Conservation (phyloP, 2,329 filamentous ascomycete species). For the Fusarium aywerte region DNA sequence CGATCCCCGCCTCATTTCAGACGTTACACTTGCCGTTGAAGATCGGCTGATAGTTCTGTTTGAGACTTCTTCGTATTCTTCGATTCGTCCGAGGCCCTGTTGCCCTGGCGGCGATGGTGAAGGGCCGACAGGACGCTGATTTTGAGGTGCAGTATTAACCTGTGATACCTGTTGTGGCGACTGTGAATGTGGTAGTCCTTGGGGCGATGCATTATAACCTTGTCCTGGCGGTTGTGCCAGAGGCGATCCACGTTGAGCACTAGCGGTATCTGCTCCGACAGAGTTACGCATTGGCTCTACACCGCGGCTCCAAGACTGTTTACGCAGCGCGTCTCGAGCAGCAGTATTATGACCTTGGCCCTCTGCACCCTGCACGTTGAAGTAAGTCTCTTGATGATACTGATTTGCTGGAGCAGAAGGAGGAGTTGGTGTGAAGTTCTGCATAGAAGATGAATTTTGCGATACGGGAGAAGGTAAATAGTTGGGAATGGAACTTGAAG, state of each 20-base stretch:
- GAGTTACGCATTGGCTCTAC: conserved; percentile 40
- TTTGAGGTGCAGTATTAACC: conserved; percentile 12
- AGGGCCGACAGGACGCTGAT: conserved; percentile 4
- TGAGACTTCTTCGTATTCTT: conserved; percentile 42
- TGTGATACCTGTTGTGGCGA: conserved; percentile 30
- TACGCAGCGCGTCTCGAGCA: conserved; percentile 41
- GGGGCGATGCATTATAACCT: neutral
- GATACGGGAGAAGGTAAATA: conserved; percentile 44
- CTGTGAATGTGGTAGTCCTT: conserved; percentile 24
- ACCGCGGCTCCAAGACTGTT: conserved; percentile 36
- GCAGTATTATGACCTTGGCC: conserved; percentile 36
- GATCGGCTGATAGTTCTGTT: conserved; percentile 30
- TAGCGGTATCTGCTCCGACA: conserved; percentile 30
- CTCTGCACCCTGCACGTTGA: conserved; percentile 30
- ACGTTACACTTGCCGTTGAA: conserved; percentile 29
- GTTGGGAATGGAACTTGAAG: conserved; percentile 27
- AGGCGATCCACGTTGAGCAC: conserved; percentile 25
- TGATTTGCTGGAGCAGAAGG: conserved; percentile 29
- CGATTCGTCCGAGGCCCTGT: conserved; percentile 40
- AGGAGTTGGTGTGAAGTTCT: conserved; percentile 31
- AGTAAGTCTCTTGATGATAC: conserved; percentile 37
- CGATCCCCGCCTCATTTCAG: conserved; percentile 30
- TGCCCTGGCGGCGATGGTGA: conserved; percentile 29
- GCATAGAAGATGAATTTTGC: conserved; percentile 29
- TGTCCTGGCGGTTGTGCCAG: conserved; percentile 17